These are phyloP conservation scores for Thraustochytrium striatum DNA, from an alignment of 352 stramenopile genomes.

Conservation along the genomic window DNA sequence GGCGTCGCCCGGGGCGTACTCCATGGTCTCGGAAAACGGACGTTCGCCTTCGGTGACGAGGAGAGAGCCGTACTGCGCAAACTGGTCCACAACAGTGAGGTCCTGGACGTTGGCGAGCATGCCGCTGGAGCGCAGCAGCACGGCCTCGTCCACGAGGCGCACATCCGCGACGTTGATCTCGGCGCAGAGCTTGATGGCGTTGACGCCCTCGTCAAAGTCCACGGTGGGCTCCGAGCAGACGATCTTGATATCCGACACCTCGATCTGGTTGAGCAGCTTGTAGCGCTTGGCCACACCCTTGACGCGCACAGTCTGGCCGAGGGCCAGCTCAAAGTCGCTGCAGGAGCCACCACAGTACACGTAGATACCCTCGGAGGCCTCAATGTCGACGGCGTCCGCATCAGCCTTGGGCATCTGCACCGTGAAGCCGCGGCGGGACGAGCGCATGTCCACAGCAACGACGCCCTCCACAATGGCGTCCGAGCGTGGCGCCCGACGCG, in stretches of 20 bases:
- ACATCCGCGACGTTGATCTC: not conserved
- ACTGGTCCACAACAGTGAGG: too few species aligned
- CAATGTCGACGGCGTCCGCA: not conserved
- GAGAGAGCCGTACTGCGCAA: not conserved
- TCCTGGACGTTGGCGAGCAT: too few species aligned
- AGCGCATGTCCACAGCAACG: not conserved
- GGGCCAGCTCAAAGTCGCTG: not conserved
- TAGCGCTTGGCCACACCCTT: not conserved
- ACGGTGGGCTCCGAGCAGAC: not conserved
- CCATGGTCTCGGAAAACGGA: not conserved
- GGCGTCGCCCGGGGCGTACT: not conserved
- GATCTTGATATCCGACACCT: not conserved
- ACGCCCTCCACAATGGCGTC: not conserved
- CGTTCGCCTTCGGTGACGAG: not conserved
- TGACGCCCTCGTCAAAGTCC: not conserved
- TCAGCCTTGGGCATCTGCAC: not conserved
- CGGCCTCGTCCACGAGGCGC: not conserved
- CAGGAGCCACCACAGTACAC: not conserved
- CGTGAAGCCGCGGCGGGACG: not conserved
- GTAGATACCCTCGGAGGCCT: not conserved
- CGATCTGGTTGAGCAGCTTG: not conserved
- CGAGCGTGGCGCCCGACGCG: not conserved
- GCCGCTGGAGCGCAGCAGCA: too few species aligned
- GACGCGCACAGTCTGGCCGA: not conserved
- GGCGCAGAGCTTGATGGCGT: not conserved